Conservation (phyloP, 2,329 filamentous ascomycete genomes). For the Penicillium sp. region DNA sequence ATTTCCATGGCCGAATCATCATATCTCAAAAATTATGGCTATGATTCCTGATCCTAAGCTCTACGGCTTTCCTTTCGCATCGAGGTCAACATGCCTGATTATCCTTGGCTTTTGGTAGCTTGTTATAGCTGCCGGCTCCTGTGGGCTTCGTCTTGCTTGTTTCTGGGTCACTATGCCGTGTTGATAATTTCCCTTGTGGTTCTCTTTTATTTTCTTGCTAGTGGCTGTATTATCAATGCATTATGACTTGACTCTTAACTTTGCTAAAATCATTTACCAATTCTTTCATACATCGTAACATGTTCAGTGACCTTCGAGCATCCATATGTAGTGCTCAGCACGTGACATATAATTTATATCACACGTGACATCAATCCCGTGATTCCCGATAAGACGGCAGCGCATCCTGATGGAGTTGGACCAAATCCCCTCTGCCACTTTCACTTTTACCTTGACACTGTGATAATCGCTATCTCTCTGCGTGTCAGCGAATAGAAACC, state of each 20-base stretch:
- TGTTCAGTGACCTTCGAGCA: neutral
- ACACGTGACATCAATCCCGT: neutral
- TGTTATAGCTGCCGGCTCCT: neutral
- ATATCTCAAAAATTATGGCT: neutral
- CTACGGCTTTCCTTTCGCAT: neutral
- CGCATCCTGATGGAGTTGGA: slow-evolving; percentile 1
- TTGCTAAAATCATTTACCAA: neutral
- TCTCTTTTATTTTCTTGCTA: slow-evolving; percentile 4
- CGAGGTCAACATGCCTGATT: neutral
- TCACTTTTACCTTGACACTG: neutral
- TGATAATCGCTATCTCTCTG: neutral
- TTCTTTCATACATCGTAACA: neutral
- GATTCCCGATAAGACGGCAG: slow-evolving; percentile 5
- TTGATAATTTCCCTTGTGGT: neutral
- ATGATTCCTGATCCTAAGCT: neutral
- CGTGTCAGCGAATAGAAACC: neutral
- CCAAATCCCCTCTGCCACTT: neutral
- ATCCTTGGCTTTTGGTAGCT: neutral
- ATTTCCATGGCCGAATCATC: neutral
- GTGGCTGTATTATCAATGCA: slow-evolving; percentile 11
- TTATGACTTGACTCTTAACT: slow-evolving; percentile 7
- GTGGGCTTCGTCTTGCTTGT: neutral
- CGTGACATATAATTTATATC: neutral
- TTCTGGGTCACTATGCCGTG: neutral
- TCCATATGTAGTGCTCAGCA: fast-evolving